Conservation (phyloP, 148 eudicot species). For the Chenopodium quinoa region DNA sequence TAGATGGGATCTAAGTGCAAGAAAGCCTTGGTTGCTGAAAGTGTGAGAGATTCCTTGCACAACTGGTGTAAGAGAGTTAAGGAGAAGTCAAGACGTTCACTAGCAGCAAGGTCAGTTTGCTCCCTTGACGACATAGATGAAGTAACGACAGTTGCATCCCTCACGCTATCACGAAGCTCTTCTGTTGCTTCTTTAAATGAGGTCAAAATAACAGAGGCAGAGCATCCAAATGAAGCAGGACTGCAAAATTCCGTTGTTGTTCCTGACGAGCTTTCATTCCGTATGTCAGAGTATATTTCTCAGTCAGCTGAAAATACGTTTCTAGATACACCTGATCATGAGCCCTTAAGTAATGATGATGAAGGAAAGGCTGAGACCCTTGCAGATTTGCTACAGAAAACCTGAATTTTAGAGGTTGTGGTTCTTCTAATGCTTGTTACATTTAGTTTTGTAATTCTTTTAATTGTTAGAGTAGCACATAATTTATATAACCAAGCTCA, state of each 20-base stretch:
- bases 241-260: constrained; percentile 15
- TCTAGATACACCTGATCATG: constrained; percentile 23
- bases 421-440: not conserved
- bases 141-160: constrained; percentile 68
- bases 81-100: constrained; percentile 65
- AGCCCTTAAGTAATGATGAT: not conserved
- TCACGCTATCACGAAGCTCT: constrained; percentile 69
- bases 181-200: constrained; percentile 60
- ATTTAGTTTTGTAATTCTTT: not conserved
- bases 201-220: constrained; percentile 29
- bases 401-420: constrained; percentile 17
- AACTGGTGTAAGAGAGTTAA: constrained; percentile 96
- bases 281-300: constrained; percentile 46
- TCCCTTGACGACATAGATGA: constrained; percentile 85
- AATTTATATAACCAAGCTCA: no score
- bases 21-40: constrained; percentile 86
- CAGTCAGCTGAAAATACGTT: constrained; percentile 40
- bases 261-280: constrained; percentile 45
- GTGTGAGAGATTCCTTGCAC: constrained; percentile 91
- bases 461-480: not conserved
- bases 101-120: constrained; percentile 73
- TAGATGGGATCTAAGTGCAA: constrained; percentile 95
- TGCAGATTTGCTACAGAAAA: constrained; percentile 56
- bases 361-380: constrained; percentile 41
- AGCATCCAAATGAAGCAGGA: constrained; percentile 27